Evolutionary conservation across 139 green algal species (phyloP), one percentile per base, ranked within the genome.

Genomic region (Coccomyxa sp.): DNA sequence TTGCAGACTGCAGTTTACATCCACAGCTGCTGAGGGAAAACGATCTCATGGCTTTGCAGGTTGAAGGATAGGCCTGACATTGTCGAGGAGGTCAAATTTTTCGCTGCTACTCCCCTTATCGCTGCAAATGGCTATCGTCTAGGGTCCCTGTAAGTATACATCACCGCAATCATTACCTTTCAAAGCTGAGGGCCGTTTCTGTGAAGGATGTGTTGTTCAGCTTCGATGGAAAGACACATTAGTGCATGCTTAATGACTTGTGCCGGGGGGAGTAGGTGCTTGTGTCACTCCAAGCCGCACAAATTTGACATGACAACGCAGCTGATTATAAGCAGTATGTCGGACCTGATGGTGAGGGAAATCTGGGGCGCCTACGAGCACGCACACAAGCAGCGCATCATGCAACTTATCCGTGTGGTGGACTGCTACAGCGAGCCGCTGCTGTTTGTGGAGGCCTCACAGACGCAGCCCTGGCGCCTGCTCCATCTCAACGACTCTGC

Each of bases 321-420:
- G 71, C 27, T 38, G 23, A 77, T 77, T 12, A 31, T 77, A n/a
- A 32, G 71, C 71, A 77, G 31, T 12, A 77, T 77, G 71, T 25
- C 71, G 1, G 71, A 38, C 27, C 71, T 77, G 71, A 16, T 77
- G 21, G 71, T 77, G 71, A 25, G 71, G n/a, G 71, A 77, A n/a
- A 15, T 77, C 71, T 77, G 71, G 71, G 71, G 71, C 71, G 71
- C 71, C 71, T 77, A 51, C n/a, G 71, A 77, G 12, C 71, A 77
- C n/a, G 23, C 14, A 3, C 71, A 77, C 27, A 77, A 77, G 12
- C 71, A 77, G 71, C 71, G 71, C n/a, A 32, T 77, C 23, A 31
- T 31, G n/a, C 71, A 77, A n/a, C 71, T 77, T 12, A 77, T 77
- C 71, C 71, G 71, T 3, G 71, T 77, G 71, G 71, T 77, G 23